Evolutionary conservation across 1,284 basidiomycete genomes (phyloP).

Genomic region (Bjerkandera adusta): DNA sequence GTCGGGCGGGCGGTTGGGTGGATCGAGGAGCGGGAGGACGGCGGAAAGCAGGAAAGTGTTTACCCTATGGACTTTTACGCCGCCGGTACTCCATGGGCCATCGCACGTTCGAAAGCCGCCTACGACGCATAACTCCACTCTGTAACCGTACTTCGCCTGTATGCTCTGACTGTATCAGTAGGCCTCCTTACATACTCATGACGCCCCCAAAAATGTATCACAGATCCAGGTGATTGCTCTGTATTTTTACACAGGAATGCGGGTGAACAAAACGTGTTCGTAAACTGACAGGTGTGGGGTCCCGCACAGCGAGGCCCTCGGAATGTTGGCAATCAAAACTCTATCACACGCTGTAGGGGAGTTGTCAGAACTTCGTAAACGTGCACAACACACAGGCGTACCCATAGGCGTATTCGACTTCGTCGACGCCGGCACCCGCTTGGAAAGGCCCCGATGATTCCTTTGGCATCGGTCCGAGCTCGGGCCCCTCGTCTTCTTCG

Average conservation of each 20-base stretch:
- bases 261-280: neutral
- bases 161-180: too few relatives aligned
- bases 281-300: too few relatives aligned
- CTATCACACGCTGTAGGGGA: too few relatives aligned
- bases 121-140: too few relatives aligned
- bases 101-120: conserved; percentile 51
- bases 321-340: too few relatives aligned
- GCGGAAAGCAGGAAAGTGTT: conserved; percentile 36
- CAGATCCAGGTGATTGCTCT: neutral
- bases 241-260: neutral
- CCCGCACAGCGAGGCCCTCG: too few relatives aligned
- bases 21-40: conserved; percentile 46
- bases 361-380: too few relatives aligned
- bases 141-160: too few relatives aligned
- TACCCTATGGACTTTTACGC: conserved; percentile 99
- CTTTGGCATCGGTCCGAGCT: conserved; percentile 75
- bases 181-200: too few relatives aligned
- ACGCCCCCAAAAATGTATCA: too few relatives aligned
- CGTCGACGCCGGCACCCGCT: conserved; percentile 78
- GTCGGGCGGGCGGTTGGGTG: conserved; percentile 72
- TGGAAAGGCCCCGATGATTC: conserved; percentile 71
- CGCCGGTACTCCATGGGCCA: conserved; percentile 73
- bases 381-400: conserved; percentile 34
- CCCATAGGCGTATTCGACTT: conserved; percentile 87
- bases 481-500: conserved; percentile 53